A percentile compares a stretch with the other conserved stretches of the same genome.
Conservation (phyloP, 2,329 filamentous ascomycete genomes). For the Aschersonia sp. region DNA sequence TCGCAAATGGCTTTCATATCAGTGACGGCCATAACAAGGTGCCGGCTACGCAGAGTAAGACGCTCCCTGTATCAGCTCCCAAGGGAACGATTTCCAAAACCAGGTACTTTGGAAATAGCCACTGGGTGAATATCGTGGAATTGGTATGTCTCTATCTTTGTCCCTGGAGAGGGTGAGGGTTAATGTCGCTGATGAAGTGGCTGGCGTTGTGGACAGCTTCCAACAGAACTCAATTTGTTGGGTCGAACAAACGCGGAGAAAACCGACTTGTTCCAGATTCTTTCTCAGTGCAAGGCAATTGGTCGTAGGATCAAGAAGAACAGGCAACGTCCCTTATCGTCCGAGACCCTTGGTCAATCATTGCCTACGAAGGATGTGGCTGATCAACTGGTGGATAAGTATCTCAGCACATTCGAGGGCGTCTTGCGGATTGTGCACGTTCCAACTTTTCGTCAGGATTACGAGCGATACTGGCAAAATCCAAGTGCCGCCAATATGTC, state of each 20-base stretch:
- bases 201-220: conserved; percentile 11
- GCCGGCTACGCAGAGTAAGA: neutral
- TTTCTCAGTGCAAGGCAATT: conserved; percentile 25
- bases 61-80: conserved; percentile 7
- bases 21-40: conserved; percentile 6
- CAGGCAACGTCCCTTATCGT: conserved; percentile 19
- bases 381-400: conserved; percentile 35
- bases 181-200: neutral
- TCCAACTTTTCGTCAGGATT: conserved; percentile 40
- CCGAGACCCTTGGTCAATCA: conserved; percentile 21
- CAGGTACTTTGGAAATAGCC: conserved; percentile 31
- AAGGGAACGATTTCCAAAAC: conserved; percentile 26
- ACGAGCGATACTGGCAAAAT: conserved; percentile 32
- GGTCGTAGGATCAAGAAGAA: conserved; percentile 26
- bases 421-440: conserved; percentile 42
- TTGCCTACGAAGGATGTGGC: conserved; percentile 25
- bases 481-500: conserved; percentile 21
- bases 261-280: conserved; percentile 14
- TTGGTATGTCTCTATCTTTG: conserved; percentile 11
- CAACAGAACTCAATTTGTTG: conserved; percentile 12
- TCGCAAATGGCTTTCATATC: conserved; percentile 15
- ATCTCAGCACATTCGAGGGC: conserved; percentile 41
- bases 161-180: too few relatives aligned
- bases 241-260: conserved; percentile 12
- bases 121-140: conserved; percentile 31